Evolutionary conservation across 495 filamentous ascomycete genomes (phyloP), one percentile per base, ranked within the genome.

Genomic region (Parathielavia hyrcaniae): DNA sequence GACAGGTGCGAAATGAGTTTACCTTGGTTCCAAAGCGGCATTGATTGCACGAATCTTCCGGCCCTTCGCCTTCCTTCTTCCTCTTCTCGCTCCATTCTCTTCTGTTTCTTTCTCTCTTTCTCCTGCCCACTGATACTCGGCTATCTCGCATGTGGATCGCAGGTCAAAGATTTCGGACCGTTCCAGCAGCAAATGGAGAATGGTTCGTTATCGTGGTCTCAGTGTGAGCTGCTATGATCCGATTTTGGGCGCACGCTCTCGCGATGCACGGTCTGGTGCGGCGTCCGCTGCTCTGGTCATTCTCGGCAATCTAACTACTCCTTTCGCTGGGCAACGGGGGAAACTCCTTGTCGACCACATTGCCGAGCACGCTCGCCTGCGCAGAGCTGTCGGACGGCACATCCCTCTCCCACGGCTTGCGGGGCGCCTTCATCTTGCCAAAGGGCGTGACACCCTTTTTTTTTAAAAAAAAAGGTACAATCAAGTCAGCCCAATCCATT

Each of bases 391-490:
- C 49, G 16, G 44, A 1, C 32, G 43, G n/a, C 11, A 17, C 41
- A 19, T 66, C 54, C 57, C 58, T 73, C 60, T 74, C 70, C 71
- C 71, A 74, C 11, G 71, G 71, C 60, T 74, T 74, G 34, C 41
- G 61, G 7, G 69, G 71, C 0, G 67, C 69, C 5, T 63, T 57
- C 64, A 68, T 71, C 44, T 69, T 66, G 22, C 71, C 69, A 13
- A 69, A 58, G 16, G 71, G 69, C 14, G 63, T 60, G 16, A 73
- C 60, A 0, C 68, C 63, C 67, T 71, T 11, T 7, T 47, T 6
- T 8, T 47, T 26, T n/a, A n/a, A n/a, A n/a, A n/a, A n/a, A n/a
- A 30, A 16, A n/a, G 16, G 4, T 43, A 43, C 40, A 38, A 35
- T 12, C 53, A 14, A 14, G 52, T 46, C 48, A 40, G 39, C 12